Percentiles rank a stretch among this genome's conserved stretches.
These are phyloP conservation scores for Ophiostoma populinum DNA, from an alignment of 2,329 filamentous ascomycete species.

Conservation along the genomic window DNA sequence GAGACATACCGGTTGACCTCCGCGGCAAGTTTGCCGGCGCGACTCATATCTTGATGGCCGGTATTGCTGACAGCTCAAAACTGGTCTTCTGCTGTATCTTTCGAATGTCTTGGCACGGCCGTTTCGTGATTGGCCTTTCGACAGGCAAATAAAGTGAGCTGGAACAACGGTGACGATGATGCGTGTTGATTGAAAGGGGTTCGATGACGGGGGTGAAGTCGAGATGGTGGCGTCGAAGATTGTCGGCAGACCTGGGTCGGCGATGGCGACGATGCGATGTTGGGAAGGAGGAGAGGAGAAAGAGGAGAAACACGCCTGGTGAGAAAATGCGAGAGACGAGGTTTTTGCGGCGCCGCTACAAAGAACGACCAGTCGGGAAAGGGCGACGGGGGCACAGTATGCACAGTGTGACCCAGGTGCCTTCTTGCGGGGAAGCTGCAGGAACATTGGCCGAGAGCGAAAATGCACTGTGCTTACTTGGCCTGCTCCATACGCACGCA, in stretches of 20 bases:
- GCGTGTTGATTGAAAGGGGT: no score
- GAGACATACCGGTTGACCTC: slow-evolving; percentile 88
- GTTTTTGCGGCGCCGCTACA: slow-evolving; percentile 6
- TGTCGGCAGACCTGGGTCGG: not conserved
- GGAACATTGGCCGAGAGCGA: not conserved
- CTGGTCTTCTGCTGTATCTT: slow-evolving; percentile 2
- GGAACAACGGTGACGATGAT: not conserved
- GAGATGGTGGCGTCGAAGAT: not conserved
- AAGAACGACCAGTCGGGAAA: slow-evolving; percentile 4
- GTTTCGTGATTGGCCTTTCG: slow-evolving; percentile 1
- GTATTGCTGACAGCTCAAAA: slow-evolving; percentile 1
- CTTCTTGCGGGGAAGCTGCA: not conserved
- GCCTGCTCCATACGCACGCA: no score
- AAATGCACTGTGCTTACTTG: not conserved
- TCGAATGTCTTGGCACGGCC: not conserved
- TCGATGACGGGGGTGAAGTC: not conserved
- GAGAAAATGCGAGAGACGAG: slow-evolving; percentile 4
- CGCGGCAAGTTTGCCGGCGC: slow-evolving; percentile 90
- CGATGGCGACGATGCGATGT: not conserved
- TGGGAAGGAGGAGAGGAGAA: not conserved
- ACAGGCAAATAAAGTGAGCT: not conserved
- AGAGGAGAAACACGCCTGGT: slow-evolving; percentile 1
- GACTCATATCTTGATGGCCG: slow-evolving; percentile 70
- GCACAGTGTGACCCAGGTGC: no score
- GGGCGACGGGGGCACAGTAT: slow-evolving; percentile 2